Evolutionary conservation across 352 stramenopile genomes (phyloP), one percentile per base, ranked within the genome.

Genomic region (Thraustochytrium sp.): DNA sequence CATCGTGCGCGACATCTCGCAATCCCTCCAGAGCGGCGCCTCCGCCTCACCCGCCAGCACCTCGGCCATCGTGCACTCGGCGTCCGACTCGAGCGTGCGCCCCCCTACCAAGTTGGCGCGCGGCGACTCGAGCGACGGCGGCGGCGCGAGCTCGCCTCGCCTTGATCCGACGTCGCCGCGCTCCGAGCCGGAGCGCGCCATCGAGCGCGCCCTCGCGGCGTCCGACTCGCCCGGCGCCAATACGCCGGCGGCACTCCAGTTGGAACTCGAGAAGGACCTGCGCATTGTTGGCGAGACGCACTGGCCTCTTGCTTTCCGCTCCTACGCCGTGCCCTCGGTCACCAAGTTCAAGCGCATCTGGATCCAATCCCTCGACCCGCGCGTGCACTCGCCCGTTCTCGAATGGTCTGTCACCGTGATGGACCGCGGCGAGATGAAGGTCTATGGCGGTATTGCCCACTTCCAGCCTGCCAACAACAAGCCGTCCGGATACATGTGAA

Each of bases 341-440:
- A 51, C 68, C 48, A 61, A 64, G 37, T 80, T 80, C 34, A 46
- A 51, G 26, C 48, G 53, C 37, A 80, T 80, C 53, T 80, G 68
- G 68, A 0, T 63, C 11, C 42, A 80, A 9, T 80, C 68, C 11
- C 49, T 80, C 23, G 68, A 80, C n/a, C 44, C 46, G n/a, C n/a
- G 76, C 18, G 37, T 42, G 13, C 48, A 61, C 18, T 44, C 68
- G 31, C 68, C 68, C 0, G 34, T 55, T 11, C 51, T 80, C 5
- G 68, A 80, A 26, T 80, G 68, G 68, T 75, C 44, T 38, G 68
- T 80, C 37, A 51, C 40, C 9, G 68, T 80, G 53, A 80, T 80
- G 68, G 68, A 80, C 53, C 48, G 68, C 31, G 68, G 68, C n/a
- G 68, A 80, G 42, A 80, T 80, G 68, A 46, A 51, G 31, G 31